These are phyloP conservation scores for Anthracocystis setariae DNA, from an alignment of 1,284 basidiomycete species.

Conservation along the genomic window DNA sequence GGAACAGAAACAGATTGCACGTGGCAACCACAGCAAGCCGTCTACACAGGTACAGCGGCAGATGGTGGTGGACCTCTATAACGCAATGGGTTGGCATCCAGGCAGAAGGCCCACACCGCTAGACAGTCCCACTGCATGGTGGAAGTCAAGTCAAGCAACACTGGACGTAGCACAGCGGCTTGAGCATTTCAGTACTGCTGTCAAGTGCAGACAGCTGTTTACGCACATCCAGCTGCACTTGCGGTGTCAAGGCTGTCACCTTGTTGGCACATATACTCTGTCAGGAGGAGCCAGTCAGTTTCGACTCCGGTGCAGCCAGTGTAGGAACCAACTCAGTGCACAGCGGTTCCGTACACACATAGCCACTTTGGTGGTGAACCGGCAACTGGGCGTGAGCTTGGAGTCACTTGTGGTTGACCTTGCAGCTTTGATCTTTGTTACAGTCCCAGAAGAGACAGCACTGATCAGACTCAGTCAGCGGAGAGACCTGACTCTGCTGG, in stretches of 20 bases:
- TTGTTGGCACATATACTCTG: neutral
- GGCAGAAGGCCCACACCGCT: conserved; percentile 5
- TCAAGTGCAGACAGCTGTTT: neutral
- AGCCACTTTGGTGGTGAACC: neutral
- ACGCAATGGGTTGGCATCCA: conserved; percentile 8
- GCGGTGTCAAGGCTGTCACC: neutral
- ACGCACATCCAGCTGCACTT: neutral
- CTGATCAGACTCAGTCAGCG: neutral
- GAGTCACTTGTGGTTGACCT: neutral
- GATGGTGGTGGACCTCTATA: too few species aligned
- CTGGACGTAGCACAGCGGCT: neutral
- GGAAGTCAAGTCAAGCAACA: neutral
- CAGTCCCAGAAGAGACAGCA: neutral
- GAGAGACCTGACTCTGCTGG: neutral
- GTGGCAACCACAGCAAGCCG: neutral
- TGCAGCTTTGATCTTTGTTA: neutral
- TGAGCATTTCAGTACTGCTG: neutral
- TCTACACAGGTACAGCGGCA: conserved; percentile 5
- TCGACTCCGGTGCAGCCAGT: neutral
- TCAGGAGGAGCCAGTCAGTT: neutral
- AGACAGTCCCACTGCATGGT: conserved; percentile 5
- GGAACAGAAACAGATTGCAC: conserved; percentile 4
- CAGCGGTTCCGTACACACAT: neutral
- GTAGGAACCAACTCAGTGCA: neutral
- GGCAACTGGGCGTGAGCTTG: conserved; percentile 1